Base-by-base conservation (phyloP, 169 alveolate genomes). In the Neospora caninum region DNA sequence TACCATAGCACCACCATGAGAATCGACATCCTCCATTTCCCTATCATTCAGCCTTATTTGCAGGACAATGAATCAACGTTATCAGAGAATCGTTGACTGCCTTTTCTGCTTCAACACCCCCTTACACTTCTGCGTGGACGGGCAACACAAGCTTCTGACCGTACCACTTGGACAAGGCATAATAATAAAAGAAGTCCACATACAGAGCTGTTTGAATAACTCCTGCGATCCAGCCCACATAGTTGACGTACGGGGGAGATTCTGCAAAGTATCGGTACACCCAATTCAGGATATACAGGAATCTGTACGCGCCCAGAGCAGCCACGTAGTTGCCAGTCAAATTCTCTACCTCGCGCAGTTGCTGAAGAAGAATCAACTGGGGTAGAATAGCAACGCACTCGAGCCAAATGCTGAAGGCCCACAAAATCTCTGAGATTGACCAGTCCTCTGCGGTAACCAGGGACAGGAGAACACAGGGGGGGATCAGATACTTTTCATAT, bases 361-460 rank as follows among this genome's bases (percentile, higher is more conserved):
- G 98, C 93, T 98, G 98, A 83, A 99, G 96, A 95, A 99, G 98
- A 27, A 98, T 96, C 70, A 99, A 96, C 96, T 99, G 99, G 34
- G 99, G 99, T 49, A 99, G 94, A 93, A 98, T 98, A 64, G 99
- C 99, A 0, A 99, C 99, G 70, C 99, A 95, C 97, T 99, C 99
- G 69, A 99, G 97, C 99, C 99, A 98, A 45, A 98, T 97, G 88
- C 99, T 98, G 94, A 97, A 98, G 69, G 99, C 97, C 99, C 99
- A 99, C 22, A 97, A 78, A 64, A 99, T 94, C 88, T 94, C 95
- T 18, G 95, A 25, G 31, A 92, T 34, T 1, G 93, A 70, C 78
- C 93, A 96, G 53, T 93, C 96, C 42, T 94, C 94, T 39, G 97
- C 95, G 69, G 98, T 95, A 42, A 96, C 86, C 34, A 96, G 20